Percentiles rank a stretch among this genome's conserved stretches.
Evolutionary conservation across 2,329 filamentous ascomycete species (phyloP).

Genomic region (Aspergillus texensis): DNA sequence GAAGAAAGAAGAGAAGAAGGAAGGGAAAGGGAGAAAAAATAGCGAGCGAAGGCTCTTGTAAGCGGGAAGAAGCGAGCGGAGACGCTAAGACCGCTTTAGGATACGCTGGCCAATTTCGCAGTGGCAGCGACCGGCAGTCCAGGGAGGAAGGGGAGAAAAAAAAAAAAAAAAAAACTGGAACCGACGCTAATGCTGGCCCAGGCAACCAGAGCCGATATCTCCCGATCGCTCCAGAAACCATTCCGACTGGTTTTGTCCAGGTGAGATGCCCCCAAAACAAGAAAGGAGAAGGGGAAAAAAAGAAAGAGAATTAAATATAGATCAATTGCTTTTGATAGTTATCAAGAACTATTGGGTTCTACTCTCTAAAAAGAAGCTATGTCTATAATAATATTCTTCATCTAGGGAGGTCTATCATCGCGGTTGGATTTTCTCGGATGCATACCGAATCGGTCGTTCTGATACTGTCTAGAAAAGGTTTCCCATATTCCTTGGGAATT

Average conservation of each 20-base stretch:
- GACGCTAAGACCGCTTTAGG: conserved; percentile 28
- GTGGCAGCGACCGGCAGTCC: conserved; percentile 9
- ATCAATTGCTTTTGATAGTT: neutral
- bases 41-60: conserved; percentile 39
- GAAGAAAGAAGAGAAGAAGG: conserved; percentile 51
- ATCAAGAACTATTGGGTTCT: neutral
- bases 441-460: conserved; percentile 4
- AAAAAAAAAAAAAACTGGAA: conserved; percentile 22
- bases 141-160: conserved; percentile 6
- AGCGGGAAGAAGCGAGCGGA: conserved; percentile 40
- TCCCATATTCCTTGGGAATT: neutral
- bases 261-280: neutral
- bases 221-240: conserved; percentile 35
- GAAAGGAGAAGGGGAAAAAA: neutral
- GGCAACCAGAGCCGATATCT: conserved; percentile 41
- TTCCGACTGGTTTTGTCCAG: conserved; percentile 15
- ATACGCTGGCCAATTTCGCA: conserved; percentile 18
- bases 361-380: neutral
- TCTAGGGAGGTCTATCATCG: neutral
- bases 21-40: conserved; percentile 42
- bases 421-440: neutral
- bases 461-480: neutral
- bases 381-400: neutral
- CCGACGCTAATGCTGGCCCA: conserved; percentile 28
- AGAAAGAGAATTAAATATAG: neutral